These are phyloP conservation scores for Saccharomyces kudriavzevii DNA, from an alignment of 805 yeast species.

Conservation along the genomic window DNA sequence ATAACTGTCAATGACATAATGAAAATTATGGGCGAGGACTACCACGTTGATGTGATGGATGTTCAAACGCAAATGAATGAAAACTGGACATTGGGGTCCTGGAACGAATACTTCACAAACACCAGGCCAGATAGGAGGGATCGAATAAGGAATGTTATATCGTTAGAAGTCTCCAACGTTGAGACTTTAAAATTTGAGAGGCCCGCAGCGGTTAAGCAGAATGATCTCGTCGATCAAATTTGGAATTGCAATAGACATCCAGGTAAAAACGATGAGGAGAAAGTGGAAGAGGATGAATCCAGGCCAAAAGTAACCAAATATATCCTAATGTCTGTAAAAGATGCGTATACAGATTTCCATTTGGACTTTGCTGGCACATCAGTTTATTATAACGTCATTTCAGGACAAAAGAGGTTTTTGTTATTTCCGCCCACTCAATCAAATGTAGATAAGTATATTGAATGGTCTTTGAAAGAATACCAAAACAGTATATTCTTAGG, in stretches of 20 bases:
- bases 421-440: slow-evolving; percentile 67
- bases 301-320: slow-evolving; percentile 65
- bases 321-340: slow-evolving; percentile 75
- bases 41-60: slow-evolving; percentile 77
- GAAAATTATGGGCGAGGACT: slow-evolving; percentile 51
- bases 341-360: slow-evolving; percentile 84
- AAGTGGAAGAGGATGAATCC: slow-evolving; percentile 6
- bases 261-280: not conserved
- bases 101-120: slow-evolving; percentile 64
- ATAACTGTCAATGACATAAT: slow-evolving; percentile 26
- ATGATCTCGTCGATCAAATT: slow-evolving; percentile 62
- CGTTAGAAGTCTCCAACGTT: slow-evolving; percentile 65
- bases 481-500: slow-evolving; percentile 63
- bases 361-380: slow-evolving; percentile 89
- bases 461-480: slow-evolving; percentile 59
- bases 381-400: slow-evolving; percentile 74
- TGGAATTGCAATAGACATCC: slow-evolving; percentile 39
- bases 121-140: slow-evolving; percentile 41
- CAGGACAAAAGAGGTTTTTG: slow-evolving; percentile 68
- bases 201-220: slow-evolving; percentile 55
- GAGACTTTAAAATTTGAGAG: slow-evolving; percentile 46
- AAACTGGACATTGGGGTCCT: slow-evolving; percentile 57
- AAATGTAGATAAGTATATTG: slow-evolving; percentile 53
- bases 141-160: slow-evolving; percentile 69
- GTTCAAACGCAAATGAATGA: slow-evolving; percentile 65